Evolutionary conservation across 1,139 yeast species (phyloP).

Genomic region (Pichia norvegensis): DNA sequence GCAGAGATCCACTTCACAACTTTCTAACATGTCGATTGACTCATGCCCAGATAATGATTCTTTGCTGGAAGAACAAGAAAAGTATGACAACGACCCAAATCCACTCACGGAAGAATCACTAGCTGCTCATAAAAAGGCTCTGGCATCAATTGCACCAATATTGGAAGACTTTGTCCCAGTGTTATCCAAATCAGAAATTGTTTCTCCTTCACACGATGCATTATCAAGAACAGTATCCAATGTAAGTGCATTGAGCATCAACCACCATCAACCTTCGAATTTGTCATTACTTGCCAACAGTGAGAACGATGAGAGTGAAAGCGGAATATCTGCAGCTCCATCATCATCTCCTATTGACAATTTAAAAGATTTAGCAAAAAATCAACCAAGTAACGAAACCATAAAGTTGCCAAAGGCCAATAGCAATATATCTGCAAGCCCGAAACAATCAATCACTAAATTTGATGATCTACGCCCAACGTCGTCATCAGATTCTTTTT

Average conservation of each 20-base stretch:
- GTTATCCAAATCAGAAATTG: constrained; percentile 39
- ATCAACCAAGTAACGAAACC: not conserved
- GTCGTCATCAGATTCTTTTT: constrained; percentile 12
- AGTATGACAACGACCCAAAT: constrained; percentile 19
- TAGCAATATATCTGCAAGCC: not conserved
- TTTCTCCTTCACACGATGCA: constrained; percentile 27
- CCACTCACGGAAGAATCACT: constrained; percentile 26
- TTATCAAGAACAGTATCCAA: constrained; percentile 28
- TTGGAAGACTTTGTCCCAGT: constrained; percentile 62
- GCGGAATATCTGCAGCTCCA: not conserved
- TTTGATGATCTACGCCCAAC: constrained; percentile 2
- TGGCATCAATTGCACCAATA: constrained; percentile 74
- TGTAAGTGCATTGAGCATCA: constrained; percentile 27
- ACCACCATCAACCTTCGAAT: constrained; percentile 12
- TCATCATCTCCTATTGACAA: not conserved
- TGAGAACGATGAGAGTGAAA: not conserved
- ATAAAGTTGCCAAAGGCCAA: not conserved
- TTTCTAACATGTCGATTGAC: constrained; percentile 13
- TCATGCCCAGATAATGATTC: constrained; percentile 16
- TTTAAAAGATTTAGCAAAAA: not conserved
- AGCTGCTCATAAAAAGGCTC: constrained; percentile 43
- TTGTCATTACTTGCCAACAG: not conserved
- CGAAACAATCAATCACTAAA: not conserved
- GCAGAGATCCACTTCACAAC: not conserved
- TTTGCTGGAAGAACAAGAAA: constrained; percentile 16